These are phyloP conservation scores for Pythium diclinum DNA, from an alignment of 352 stramenopile genomes.

Conservation along the genomic window DNA sequence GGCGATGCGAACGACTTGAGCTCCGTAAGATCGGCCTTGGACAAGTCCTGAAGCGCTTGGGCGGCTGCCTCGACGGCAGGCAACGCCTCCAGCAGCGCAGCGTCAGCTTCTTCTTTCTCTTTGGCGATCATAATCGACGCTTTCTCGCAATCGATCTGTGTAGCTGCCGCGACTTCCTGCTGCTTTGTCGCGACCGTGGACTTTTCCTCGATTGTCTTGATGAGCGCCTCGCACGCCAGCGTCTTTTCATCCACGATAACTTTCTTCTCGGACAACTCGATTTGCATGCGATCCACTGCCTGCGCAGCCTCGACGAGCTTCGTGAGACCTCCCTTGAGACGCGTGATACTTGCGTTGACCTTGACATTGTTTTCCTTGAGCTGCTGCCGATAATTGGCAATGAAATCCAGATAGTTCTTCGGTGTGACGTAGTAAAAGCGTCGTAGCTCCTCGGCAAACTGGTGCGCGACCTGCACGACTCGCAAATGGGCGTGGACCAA, in stretches of 20 bases:
- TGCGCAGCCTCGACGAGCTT: conserved; percentile 93
- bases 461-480: conserved; percentile 86
- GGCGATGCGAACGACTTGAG: conserved; percentile 95
- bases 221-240: conserved; percentile 89
- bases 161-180: conserved; percentile 88
- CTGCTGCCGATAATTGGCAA: conserved; percentile 90
- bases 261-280: conserved; percentile 93
- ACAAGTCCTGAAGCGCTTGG: conserved; percentile 90
- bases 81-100: conserved; percentile 89
- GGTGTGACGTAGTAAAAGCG: conserved; percentile 96
- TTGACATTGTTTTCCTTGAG: conserved; percentile 90
- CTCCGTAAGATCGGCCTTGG: conserved; percentile 94
- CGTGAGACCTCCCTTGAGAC: conserved; percentile 89
- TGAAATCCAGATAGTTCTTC: conserved; percentile 97
- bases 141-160: conserved; percentile 89
- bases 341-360: conserved; percentile 87
- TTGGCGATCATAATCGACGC: conserved; percentile 88
- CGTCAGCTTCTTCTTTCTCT: conserved; percentile 93
- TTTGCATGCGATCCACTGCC: conserved; percentile 93
- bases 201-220: conserved; percentile 94
- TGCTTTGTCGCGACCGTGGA: conserved; percentile 90
- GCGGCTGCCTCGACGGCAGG: conserved; percentile 93
- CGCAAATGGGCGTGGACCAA: conserved; percentile 91
- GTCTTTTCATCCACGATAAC: conserved; percentile 95
- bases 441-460: conserved; percentile 90